These are phyloP conservation scores for Wickerhamiella shivajii DNA, from an alignment of 805 yeast species.

Conservation along the genomic window DNA sequence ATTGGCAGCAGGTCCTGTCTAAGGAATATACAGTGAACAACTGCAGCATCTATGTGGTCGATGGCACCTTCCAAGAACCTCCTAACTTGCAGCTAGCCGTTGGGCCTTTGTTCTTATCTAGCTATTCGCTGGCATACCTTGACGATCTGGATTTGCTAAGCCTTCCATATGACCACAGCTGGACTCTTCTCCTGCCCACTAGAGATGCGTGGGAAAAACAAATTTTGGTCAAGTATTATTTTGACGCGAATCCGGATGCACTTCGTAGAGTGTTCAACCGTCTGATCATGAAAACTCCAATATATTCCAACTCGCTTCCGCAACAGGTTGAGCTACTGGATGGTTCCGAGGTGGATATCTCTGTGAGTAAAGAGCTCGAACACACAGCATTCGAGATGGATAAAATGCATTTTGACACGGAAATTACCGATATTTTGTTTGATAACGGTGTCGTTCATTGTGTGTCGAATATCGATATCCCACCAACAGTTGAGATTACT, in stretches of 20 bases:
- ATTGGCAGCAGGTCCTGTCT: slow-evolving; percentile 38
- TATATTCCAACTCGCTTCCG: slow-evolving; percentile 47
- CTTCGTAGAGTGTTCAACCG: slow-evolving; percentile 41
- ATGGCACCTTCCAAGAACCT: slow-evolving; percentile 50
- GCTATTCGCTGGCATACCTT: slow-evolving; percentile 47
- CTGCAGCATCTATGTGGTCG: slow-evolving; percentile 50
- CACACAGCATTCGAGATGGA: not conserved
- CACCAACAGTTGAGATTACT: slow-evolving; percentile 38
- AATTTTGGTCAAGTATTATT: slow-evolving; percentile 44
- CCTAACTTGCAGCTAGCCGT: slow-evolving; percentile 47
- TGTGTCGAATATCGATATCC: slow-evolving; percentile 40
- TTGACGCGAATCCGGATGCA: slow-evolving; percentile 37
- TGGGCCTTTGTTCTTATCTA: slow-evolving; percentile 47
- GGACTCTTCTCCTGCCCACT: slow-evolving; percentile 68
- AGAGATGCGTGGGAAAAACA: slow-evolving; percentile 54
- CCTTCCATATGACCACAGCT: slow-evolving; percentile 42
- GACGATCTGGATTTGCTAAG: slow-evolving; percentile 37
- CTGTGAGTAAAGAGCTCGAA: not conserved
- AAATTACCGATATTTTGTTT: slow-evolving; percentile 50
- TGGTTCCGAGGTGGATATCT: slow-evolving; percentile 11
- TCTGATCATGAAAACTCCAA: slow-evolving; percentile 43
- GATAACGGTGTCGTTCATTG: slow-evolving; percentile 79
- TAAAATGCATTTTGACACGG: slow-evolving; percentile 7
- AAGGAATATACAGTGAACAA: slow-evolving; percentile 39
- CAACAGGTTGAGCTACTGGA: slow-evolving; percentile 19